These are phyloP conservation scores for Hypoxylon sp. DNA, from an alignment of 2,329 filamentous ascomycete species.

Conservation along the genomic window DNA sequence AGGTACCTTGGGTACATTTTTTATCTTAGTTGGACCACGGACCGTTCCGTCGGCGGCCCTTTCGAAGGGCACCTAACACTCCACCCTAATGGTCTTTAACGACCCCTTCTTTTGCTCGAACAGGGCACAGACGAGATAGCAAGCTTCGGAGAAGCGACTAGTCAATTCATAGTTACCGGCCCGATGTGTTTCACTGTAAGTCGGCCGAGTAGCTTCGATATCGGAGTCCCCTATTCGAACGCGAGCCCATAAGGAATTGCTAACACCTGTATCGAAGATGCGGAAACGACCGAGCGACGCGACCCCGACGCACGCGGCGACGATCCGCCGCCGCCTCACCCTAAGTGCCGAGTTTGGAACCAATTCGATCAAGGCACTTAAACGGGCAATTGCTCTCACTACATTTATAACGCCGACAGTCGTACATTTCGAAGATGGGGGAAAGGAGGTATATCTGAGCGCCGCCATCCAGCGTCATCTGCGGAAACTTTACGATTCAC, in stretches of 20 bases:
- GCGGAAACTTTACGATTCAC: conserved; percentile 60
- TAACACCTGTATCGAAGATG: conserved; percentile 42
- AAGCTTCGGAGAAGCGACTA: background rate
- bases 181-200: conserved; percentile 47
- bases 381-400: conserved; percentile 50
- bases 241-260: conserved; percentile 5
- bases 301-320: conserved; percentile 22
- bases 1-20: too few species aligned
- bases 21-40: conserved; percentile 4
- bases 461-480: conserved; percentile 63
- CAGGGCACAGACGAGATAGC: conserved; percentile 27
- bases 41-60: conserved; percentile 10
- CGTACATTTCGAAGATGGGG: conserved; percentile 47
- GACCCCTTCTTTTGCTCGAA: conserved; percentile 28
- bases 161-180: conserved; percentile 1
- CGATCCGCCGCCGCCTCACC: conserved; percentile 48
- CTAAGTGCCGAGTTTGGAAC: conserved; percentile 48
- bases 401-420: conserved; percentile 50
- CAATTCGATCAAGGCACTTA: conserved; percentile 50
- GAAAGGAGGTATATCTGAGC: conserved; percentile 58
- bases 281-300: conserved; percentile 38
- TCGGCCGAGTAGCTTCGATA: conserved; percentile 6
- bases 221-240: conserved; percentile 1
- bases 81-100: conserved; percentile 33
- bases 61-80: conserved; percentile 12